These are phyloP conservation scores for Backusella tuberculispora DNA, from an alignment of 192 early-diverging fungal genomes.

Conservation along the genomic window DNA sequence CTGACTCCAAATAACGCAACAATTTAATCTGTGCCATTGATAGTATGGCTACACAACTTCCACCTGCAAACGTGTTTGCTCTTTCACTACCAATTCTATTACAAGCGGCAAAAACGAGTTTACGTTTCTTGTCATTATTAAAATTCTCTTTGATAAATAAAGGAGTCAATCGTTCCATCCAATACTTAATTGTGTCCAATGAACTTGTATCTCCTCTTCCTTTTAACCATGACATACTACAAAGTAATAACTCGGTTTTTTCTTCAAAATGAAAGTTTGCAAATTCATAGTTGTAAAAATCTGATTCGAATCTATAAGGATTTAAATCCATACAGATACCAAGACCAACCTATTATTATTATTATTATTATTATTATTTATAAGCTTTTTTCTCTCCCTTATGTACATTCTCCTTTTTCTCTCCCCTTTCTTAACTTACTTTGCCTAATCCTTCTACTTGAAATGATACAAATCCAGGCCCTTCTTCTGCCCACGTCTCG, in stretches of 20 bases:
- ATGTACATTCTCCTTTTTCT: not conserved
- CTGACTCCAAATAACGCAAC: not conserved
- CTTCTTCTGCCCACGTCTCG: conserved; percentile 76
- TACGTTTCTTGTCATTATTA: not conserved
- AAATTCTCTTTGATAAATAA: not conserved
- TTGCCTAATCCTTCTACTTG: conserved; percentile 60
- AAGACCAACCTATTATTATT: conserved; percentile 58
- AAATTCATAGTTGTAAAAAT: conserved; percentile 73
- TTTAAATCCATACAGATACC: conserved; percentile 90
- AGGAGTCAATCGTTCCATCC: conserved; percentile 36
- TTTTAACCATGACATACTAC: conserved; percentile 75
- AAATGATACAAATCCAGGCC: conserved; percentile 59
- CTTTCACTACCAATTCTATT: conserved; percentile 40
- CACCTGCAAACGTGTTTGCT: conserved; percentile 36
- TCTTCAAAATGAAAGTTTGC: conserved; percentile 60
- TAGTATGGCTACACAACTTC: conserved; percentile 33
- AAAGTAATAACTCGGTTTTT: conserved; percentile 53
- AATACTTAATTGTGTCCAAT: conserved; percentile 31
- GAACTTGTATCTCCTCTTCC: not conserved
- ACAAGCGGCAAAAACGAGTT: conserved; percentile 26
- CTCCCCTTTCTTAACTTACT: conserved; percentile 36
- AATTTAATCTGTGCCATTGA: not conserved
- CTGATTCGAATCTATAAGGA: conserved; percentile 68
- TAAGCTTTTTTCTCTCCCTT: not conserved
- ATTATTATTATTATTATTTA: not conserved